phyloP scores from a whole-genome alignment of 2,329 filamentous ascomycete genomes.

The Colletotrichum sp. region DNA sequence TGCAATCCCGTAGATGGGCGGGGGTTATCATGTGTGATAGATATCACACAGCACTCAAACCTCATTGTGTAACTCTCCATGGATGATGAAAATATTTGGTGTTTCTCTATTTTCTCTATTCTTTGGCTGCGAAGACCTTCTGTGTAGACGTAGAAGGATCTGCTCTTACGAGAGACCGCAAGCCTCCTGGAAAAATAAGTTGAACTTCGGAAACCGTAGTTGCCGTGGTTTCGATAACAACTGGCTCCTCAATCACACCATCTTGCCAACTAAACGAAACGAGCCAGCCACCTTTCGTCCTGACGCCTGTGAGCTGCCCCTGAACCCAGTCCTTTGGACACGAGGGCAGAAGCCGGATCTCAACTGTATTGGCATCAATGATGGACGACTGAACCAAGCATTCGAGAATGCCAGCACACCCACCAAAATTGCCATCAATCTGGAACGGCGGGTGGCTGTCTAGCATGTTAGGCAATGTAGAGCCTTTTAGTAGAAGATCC shows the following conservation, averaged over 20 bases:
- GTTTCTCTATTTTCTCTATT: background rate
- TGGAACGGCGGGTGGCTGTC: conserved; percentile 43
- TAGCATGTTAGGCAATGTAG: conserved; percentile 18
- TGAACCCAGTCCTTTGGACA: conserved; percentile 3
- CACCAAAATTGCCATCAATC: conserved; percentile 56
- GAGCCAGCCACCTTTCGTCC: conserved; percentile 13
- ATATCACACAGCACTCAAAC: background rate
- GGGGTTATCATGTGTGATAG: background rate
- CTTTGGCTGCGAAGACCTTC: background rate
- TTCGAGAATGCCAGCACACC: conserved; percentile 41
- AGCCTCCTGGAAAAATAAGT: background rate
- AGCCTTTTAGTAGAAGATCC: conserved; percentile 11
- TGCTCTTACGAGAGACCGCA: background rate
- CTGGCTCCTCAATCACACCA: background rate
- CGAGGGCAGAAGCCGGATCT: conserved; percentile 7
- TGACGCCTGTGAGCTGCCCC: background rate
- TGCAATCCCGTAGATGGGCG: background rate
- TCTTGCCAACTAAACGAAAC: conserved; percentile 5
- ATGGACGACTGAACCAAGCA: conserved; percentile 12
- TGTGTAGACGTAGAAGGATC: background rate
- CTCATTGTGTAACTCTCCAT: background rate
- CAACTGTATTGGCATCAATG: background rate
- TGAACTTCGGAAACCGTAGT: background rate
- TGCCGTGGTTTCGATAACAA: background rate
- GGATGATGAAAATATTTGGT: background rate